Percentiles rank a stretch among this genome's conserved stretches.
Conservation (phyloP, 1,284 basidiomycete genomes). For the Tetrapyrgos nigripes region DNA sequence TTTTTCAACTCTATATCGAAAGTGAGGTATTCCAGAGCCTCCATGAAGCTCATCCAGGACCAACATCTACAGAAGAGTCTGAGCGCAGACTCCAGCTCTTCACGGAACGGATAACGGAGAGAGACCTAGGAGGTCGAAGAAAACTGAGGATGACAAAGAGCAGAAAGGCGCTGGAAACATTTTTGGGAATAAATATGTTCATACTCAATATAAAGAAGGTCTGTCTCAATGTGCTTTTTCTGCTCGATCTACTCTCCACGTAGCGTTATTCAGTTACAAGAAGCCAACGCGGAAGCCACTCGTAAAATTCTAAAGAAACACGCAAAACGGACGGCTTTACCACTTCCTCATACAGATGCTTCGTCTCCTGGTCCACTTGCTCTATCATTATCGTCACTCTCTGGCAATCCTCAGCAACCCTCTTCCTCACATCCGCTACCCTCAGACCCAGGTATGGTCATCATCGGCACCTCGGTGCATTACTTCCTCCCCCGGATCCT, state of each 20-base stretch:
- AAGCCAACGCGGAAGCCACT: conserved; percentile 88
- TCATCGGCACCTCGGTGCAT: not conserved
- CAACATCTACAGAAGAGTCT: conserved; percentile 76
- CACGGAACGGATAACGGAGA: conserved; percentile 67
- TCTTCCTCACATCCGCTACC: not conserved
- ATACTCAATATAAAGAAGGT: conserved; percentile 89
- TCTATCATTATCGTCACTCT: conserved; percentile 13
- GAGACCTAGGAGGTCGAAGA: conserved; percentile 62
- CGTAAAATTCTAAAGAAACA: conserved; percentile 96
- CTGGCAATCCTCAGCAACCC: too few relatives aligned
- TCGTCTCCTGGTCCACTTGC: conserved; percentile 11
- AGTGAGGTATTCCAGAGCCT: conserved; percentile 87
- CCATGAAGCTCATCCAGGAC: conserved; percentile 77
- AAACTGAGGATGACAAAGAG: conserved; percentile 72
- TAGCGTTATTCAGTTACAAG: conserved; percentile 65
- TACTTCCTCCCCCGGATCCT: conserved; percentile 78
- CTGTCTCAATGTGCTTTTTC: conserved; percentile 21
- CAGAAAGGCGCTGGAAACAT: conserved; percentile 74
- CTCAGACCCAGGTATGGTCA: not conserved
- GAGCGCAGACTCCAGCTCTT: conserved; percentile 79
- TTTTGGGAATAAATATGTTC: conserved; percentile 83
- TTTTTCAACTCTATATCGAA: conserved; percentile 90
- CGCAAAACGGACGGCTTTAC: conserved; percentile 83
- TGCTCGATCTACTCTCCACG: not conserved
- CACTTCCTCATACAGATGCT: conserved; percentile 42